These are phyloP conservation scores for Metschnikowia borealis DNA, from an alignment of 805 yeast species.

Conservation along the genomic window DNA sequence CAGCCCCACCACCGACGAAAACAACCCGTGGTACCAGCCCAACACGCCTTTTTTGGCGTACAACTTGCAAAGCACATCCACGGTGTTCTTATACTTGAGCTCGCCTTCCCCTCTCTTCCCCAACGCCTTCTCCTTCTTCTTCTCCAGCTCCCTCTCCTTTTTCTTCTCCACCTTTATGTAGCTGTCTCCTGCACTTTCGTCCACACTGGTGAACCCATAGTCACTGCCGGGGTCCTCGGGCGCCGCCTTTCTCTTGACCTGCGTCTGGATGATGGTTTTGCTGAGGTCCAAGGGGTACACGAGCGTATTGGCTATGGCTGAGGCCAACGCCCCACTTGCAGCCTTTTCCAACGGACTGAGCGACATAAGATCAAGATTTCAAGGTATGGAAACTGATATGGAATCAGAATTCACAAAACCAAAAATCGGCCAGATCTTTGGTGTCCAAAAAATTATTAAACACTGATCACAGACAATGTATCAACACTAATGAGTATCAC, in stretches of 20 bases:
- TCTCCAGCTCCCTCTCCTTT: slow-evolving; percentile 1
- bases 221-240: slow-evolving; percentile 1
- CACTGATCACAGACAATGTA: too few relatives aligned
- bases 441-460: too few relatives aligned
- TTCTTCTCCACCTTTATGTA: slow-evolving; percentile 7
- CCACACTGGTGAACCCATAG: slow-evolving; percentile 4
- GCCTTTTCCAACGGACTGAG: slow-evolving; percentile 74
- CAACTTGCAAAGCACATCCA: slow-evolving; percentile 61
- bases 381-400: too few relatives aligned
- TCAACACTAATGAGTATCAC: too few relatives aligned
- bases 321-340: slow-evolving; percentile 76
- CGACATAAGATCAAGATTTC: slow-evolving; percentile 6
- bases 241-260: slow-evolving; percentile 32
- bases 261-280: slow-evolving; percentile 75
- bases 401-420: too few relatives aligned
- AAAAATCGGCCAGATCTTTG: too few relatives aligned
- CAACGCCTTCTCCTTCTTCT: slow-evolving; percentile 4
- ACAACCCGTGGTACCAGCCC: slow-evolving; percentile 72
- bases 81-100: slow-evolving; percentile 48
- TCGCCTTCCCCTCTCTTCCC: slow-evolving; percentile 19
- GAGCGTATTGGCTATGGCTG: slow-evolving; percentile 70
- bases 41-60: slow-evolving; percentile 55
- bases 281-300: slow-evolving; percentile 81
- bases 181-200: slow-evolving; percentile 16
- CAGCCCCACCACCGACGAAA: slow-evolving; percentile 62